A percentile compares a stretch with the other conserved stretches of the same genome.
phyloP scores from a whole-genome alignment of 805 yeast species.

The Metschnikowia reukaufii region DNA sequence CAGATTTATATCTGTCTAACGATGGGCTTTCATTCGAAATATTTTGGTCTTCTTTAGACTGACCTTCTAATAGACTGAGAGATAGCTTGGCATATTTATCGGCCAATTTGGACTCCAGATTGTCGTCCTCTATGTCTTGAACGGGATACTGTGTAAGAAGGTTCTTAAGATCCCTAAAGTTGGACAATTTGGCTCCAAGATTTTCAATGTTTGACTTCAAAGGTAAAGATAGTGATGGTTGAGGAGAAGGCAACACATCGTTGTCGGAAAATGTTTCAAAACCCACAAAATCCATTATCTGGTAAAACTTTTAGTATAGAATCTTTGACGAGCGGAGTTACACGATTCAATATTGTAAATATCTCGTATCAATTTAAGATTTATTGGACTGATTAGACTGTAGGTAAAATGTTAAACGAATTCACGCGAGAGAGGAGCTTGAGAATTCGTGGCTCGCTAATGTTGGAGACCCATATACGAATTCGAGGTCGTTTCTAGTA shows the following conservation, averaged over 20 bases:
- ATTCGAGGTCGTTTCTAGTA: too few relatives aligned
- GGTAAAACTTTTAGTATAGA: not conserved
- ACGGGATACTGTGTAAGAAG: conserved; percentile 23
- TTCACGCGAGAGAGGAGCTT: too few relatives aligned
- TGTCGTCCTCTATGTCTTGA: conserved; percentile 9
- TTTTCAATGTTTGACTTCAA: conserved; percentile 38
- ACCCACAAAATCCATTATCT: conserved; percentile 42
- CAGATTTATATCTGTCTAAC: conserved; percentile 10
- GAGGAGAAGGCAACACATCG: conserved; percentile 38
- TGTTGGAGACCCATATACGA: too few relatives aligned
- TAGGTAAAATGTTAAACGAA: too few relatives aligned
- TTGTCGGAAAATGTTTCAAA: conserved; percentile 35
- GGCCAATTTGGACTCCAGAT: conserved; percentile 27
- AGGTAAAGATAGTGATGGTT: conserved; percentile 45
- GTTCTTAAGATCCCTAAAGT: conserved; percentile 32
- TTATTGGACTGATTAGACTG: too few relatives aligned
- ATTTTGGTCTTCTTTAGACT: not conserved
- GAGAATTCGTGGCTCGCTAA: too few relatives aligned
- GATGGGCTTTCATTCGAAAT: not conserved
- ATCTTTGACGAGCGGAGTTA: too few relatives aligned
- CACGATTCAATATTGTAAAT: too few relatives aligned
- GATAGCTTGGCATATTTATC: conserved; percentile 52
- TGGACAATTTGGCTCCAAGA: conserved; percentile 34
- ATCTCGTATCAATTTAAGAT: too few relatives aligned
- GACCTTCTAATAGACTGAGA: conserved; percentile 31